Percentiles rank a stretch among this genome's conserved stretches.
Conservation (phyloP, 2,329 filamentous ascomycete species). For the Ambrosiella xylebori region DNA sequence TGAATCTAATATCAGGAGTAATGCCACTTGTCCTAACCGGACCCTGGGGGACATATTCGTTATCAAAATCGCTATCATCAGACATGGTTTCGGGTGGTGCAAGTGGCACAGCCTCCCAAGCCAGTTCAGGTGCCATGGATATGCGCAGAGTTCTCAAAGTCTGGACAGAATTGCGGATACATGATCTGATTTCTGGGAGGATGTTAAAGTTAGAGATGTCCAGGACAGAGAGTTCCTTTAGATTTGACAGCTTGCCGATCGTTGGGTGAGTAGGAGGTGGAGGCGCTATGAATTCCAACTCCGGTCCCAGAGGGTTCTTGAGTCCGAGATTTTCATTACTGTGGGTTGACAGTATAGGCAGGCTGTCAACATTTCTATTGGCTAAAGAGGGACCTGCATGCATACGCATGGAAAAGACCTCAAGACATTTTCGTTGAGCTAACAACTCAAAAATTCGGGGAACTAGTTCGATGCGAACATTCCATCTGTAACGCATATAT, state of each 20-base stretch:
- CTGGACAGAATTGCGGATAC: conserved; percentile 35
- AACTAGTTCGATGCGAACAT: conserved; percentile 45
- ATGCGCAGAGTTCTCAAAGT: conserved; percentile 38
- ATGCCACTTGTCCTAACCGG: too few species aligned
- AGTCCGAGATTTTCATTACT: background rate
- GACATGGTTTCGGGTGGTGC: background rate
- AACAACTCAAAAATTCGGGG: conserved; percentile 38
- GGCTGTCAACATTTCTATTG: background rate
- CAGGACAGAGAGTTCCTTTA: conserved; percentile 36
- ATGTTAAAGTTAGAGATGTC: conserved; percentile 44
- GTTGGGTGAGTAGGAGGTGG: background rate
- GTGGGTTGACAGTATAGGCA: background rate
- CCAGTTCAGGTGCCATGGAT: conserved; percentile 39
- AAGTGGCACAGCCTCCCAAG: conserved; percentile 15
- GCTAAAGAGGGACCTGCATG: conserved; percentile 34
- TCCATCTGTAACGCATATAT: conserved; percentile 30
- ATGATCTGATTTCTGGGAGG: conserved; percentile 36
- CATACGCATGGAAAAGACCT: conserved; percentile 39
- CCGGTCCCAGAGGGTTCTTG: background rate
- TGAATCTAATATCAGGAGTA: background rate
- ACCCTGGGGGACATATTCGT: background rate
- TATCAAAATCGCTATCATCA: background rate
- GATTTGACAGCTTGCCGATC: conserved; percentile 16
- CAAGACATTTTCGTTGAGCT: conserved; percentile 34
- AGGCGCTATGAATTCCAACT: background rate